Evolutionary conservation across 345 rosid genomes (phyloP).

Genomic region (Dovyalis caffra): DNA sequence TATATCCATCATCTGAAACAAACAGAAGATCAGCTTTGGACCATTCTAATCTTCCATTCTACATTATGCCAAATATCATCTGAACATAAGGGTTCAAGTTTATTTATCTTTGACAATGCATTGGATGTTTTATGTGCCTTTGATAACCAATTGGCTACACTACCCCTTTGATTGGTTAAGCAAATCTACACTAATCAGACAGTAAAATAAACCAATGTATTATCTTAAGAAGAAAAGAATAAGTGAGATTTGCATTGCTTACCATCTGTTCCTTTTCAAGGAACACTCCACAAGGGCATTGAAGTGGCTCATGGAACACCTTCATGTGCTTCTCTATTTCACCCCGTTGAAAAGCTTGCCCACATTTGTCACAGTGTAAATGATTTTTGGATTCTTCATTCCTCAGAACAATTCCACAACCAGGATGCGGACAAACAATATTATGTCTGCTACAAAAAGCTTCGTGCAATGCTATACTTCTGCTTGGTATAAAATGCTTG

Average conservation of each 20-base stretch:
- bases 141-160: background rate
- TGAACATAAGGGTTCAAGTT: background rate
- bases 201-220: background rate
- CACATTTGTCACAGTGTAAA: constrained; percentile 83
- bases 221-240: background rate
- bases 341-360: constrained; percentile 64
- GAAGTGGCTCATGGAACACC: constrained; percentile 82
- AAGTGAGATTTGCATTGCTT: constrained; percentile 15
- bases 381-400: constrained; percentile 70
- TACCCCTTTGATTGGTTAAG: background rate
- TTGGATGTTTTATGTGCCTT: background rate
- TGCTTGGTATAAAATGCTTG: constrained; percentile 75
- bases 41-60: background rate
- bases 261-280: constrained; percentile 93
- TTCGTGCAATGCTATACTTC: constrained; percentile 80
- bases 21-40: background rate
- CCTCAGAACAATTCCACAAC: constrained; percentile 80
- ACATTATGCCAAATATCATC: background rate
- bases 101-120: background rate
- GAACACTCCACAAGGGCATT: constrained; percentile 73
- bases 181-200: background rate
- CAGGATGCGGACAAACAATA: constrained; percentile 59
- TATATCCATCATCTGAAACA: background rate
- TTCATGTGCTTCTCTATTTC: constrained; percentile 94
- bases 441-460: constrained; percentile 87